Evolutionary conservation across 805 yeast genomes (phyloP).

Genomic region (Scheffersomyces spartinae): DNA sequence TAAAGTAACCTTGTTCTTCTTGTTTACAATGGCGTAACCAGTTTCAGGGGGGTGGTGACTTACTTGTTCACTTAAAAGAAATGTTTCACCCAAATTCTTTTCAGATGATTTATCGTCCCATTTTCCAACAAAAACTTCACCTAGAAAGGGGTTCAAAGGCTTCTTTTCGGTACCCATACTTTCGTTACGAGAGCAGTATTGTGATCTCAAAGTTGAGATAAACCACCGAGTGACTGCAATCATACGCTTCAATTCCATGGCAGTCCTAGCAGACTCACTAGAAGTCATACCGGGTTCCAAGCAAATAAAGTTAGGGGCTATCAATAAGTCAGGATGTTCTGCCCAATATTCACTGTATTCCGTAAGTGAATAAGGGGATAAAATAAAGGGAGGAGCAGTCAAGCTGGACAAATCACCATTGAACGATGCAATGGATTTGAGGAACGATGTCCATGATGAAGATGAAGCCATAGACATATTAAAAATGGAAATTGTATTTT

Average conservation of each 20-base stretch:
- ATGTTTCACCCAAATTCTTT: conserved; percentile 58
- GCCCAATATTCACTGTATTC: conserved; percentile 97
- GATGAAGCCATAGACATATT: conserved; percentile 15
- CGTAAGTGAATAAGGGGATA: conserved; percentile 77
- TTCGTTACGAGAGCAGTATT: conserved; percentile 88
- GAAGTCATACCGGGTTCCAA: conserved; percentile 28
- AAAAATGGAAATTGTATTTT: too few relatives aligned
- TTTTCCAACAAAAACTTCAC: conserved; percentile 86
- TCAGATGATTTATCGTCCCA: conserved; percentile 52
- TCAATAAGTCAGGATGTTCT: conserved; percentile 75
- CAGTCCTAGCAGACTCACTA: conserved; percentile 19
- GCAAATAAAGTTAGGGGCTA: conserved; percentile 51
- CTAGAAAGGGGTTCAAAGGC: conserved; percentile 92
- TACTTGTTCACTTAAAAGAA: conserved; percentile 81
- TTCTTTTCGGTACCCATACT: conserved; percentile 92
- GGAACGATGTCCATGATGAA: conserved; percentile 81
- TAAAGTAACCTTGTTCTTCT: conserved; percentile 51
- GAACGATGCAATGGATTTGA: conserved; percentile 83
- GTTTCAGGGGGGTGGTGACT: conserved; percentile 97
- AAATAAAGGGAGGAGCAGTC: conserved; percentile 95
- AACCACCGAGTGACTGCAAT: conserved; percentile 85
- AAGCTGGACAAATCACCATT: conserved; percentile 88
- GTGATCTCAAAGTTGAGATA: conserved; percentile 81
- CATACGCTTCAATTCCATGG: conserved; percentile 52
- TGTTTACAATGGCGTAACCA: conserved; percentile 77